phyloP scores from a whole-genome alignment of 805 yeast species.

The Metschnikowia shivogae region DNA sequence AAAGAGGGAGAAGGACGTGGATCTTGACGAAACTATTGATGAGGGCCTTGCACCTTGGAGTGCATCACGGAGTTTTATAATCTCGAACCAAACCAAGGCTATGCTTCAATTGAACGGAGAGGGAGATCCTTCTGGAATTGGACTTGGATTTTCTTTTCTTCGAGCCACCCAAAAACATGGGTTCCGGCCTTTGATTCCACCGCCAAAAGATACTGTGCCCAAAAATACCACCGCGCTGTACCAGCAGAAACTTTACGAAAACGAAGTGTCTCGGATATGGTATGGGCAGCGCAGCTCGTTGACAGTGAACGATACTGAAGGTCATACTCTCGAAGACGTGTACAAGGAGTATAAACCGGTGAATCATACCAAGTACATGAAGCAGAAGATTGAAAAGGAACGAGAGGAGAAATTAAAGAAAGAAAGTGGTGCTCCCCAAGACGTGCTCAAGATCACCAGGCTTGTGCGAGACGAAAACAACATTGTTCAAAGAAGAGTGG shows the following conservation, averaged over 20 bases:
- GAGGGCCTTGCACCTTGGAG: conserved; percentile 95
- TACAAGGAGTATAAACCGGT: conserved; percentile 38
- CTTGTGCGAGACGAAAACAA: conserved; percentile 82
- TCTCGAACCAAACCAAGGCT: conserved; percentile 93
- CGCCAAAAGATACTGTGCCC: conserved; percentile 34
- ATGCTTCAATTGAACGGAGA: conserved; percentile 93
- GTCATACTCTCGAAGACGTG: conserved; percentile 34
- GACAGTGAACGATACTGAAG: conserved; percentile 32
- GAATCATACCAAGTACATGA: conserved; percentile 29
- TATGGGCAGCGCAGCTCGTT: conserved; percentile 69
- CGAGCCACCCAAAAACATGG: conserved; percentile 96
- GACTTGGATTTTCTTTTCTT: conserved; percentile 82
- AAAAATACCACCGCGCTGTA: conserved; percentile 40
- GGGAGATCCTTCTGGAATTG: conserved; percentile 92
- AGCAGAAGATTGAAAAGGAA: conserved; percentile 33
- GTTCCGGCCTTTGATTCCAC: conserved; percentile 45
- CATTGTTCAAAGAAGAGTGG: conserved; percentile 74
- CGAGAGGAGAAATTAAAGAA: conserved; percentile 28
- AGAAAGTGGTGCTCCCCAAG: conserved; percentile 22
- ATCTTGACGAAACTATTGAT: conserved; percentile 56
- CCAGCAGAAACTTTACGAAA: conserved; percentile 90
- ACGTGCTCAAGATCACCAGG: conserved; percentile 56
- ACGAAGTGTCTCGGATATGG: conserved; percentile 88
- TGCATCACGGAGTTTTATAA: conserved; percentile 82
- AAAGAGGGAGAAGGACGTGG: conserved; percentile 26